Base-by-base conservation (phyloP, 179 eudicot genomes). In the Carnegiea gigantea region DNA sequence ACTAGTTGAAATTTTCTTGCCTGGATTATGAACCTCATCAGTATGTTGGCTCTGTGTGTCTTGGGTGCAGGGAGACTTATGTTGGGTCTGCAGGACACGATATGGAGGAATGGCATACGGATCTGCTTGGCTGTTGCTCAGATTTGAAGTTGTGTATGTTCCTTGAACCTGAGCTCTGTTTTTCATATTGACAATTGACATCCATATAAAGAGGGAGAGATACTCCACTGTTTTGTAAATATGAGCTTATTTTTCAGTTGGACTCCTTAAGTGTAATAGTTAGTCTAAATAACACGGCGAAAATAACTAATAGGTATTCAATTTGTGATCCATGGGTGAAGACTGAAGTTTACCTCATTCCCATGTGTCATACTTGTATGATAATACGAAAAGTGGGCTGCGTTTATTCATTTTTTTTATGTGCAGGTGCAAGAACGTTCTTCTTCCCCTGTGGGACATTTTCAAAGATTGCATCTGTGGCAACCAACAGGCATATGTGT, bases 361-460 rank as follows among this genome's bases (percentile, higher is more conserved):
- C 48, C 30, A 53, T 36, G 18, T 33, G 2, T 65, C 59, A 53
- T 57, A 71, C 23, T 68, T 40, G 18, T 54, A 24, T 68, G n/a
- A 17, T 70, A 77, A 77, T 7, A 15, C 44, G 33, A 1, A 28
- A 10, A 14, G 67, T 9, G 70, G 57, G 38, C 21, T 30, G 53
- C 54, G 49, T 59, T 82, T 15, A 54, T 82, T 54, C 38, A 17
- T 40, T 78, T 70, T 46, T 33, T 51, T 21, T 76, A 20, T 57
- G 82, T 75, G 82, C 93, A 93, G 97, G 97, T 86, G 43, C 90
- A 11, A 92, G 86, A 83, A 92, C 97, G 10, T 76, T 79, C 75
- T 83, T 90, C 83, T 91, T 82, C 64, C 97, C 97, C 43, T 93
- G 97, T 80, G 91, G 90, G 23, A 93, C 95, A 30, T 84, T 93